Evolutionary conservation across 257 asterid genomes (phyloP), one percentile per base, ranked within the genome.

Genomic region (Penstemon barbatus): DNA sequence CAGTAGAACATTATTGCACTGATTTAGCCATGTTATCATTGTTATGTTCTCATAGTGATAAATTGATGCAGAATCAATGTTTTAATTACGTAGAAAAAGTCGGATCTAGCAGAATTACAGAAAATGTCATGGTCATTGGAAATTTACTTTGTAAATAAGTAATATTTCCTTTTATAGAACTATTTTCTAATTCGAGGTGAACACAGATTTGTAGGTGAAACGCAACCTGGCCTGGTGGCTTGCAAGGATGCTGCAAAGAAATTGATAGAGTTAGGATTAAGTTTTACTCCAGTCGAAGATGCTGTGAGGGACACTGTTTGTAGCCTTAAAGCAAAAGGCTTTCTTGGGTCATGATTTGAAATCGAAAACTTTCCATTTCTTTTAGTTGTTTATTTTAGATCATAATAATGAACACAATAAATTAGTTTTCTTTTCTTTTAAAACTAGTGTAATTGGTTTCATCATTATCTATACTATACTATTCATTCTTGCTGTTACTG

Each of bases 161-260:
- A 53, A 64, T 54, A 13, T 51, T 57, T 50, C 25, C 40, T 62
- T 8, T 56, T 7, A n/a, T 33, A 53, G 6, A 53, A 44, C 59
- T 59, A 58, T 41, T 25, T 11, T 1, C 51, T 62, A 67, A 61
- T 4, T 61, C 40, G 4, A 57, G 72, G 52, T 59, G 9, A 36
- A 55, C 77, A 68, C 88, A 92, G 98, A 79, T 92, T 90, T 76
- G 25, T 72, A 6, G 88, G 89, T 3, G 97, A 87, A 75, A 92
- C 97, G 3, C 96, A 92, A 50, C 96, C 97, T 12, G 93, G 95
- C 15, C 74, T 92, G 67, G 88, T 76, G 72, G 79, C 82, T 37
- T 82, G 95, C 83, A 41, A 83, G 70, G 87, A 85, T 81, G 98
- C 98, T 71, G 92, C 98, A 25, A 92, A 80, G 86, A 85, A 78